Evolutionary conservation across 768 basidiomycete genomes (phyloP).

Genomic region (Lactarius evosmus): DNA sequence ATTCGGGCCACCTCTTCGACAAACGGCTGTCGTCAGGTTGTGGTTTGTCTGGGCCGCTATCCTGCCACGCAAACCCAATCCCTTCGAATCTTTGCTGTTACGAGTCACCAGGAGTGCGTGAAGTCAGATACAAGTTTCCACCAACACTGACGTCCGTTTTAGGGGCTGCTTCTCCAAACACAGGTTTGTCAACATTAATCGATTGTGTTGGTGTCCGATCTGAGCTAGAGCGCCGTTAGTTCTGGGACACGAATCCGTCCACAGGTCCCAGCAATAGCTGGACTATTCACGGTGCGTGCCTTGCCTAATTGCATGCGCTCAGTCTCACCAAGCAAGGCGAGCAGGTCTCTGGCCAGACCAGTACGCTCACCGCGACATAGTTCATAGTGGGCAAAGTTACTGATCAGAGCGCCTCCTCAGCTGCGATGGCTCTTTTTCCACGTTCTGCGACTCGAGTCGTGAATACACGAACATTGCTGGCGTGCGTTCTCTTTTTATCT

Average conservation of each 20-base stretch:
- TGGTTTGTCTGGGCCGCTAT: constrained; percentile 45
- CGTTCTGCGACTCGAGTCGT: constrained; percentile 43
- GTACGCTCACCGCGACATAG: constrained; percentile 35
- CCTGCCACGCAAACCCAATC: constrained; percentile 51
- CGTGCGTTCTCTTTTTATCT: constrained; percentile 33
- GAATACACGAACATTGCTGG: constrained; percentile 44
- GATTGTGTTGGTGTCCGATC: neutral
- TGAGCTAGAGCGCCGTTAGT: constrained; percentile 38
- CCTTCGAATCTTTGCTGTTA: constrained; percentile 56
- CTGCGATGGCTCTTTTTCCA: constrained; percentile 47
- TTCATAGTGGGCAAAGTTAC: neutral
- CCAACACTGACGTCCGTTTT: constrained; percentile 7
- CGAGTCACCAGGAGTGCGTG: constrained; percentile 59
- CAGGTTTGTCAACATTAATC: constrained; percentile 37
- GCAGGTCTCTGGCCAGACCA: constrained; percentile 66
- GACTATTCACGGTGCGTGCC: constrained; percentile 66
- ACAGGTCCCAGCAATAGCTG: constrained; percentile 65
- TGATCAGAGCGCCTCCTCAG: constrained; percentile 35
- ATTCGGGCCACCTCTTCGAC: constrained; percentile 33
- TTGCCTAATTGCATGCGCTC: neutral
- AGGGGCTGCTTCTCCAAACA: constrained; percentile 62
- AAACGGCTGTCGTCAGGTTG: constrained; percentile 49
- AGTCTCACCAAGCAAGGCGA: constrained; percentile 16
- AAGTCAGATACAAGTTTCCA: neutral
- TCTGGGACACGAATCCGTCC: constrained; percentile 67